phyloP scores from a whole-genome alignment of 805 yeast species.

The Kuraishia molischiana region DNA sequence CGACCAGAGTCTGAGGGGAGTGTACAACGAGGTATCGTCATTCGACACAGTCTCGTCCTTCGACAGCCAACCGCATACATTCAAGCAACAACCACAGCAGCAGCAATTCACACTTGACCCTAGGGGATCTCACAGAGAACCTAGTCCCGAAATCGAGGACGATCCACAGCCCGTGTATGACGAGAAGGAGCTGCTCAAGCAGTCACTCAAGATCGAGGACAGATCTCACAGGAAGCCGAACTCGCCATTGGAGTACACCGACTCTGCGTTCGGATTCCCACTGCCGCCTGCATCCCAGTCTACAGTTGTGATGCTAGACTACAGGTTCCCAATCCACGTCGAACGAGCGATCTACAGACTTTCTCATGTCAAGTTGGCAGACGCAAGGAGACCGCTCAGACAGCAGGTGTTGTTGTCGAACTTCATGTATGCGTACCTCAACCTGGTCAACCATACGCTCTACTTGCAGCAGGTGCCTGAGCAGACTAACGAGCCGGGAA shows the following conservation, averaged over 20 bases:
- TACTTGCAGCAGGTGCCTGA: constrained; percentile 51
- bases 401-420: constrained; percentile 92
- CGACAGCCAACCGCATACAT: too few species aligned
- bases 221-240: constrained; percentile 32
- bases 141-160: background rate
- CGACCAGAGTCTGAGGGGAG: too few species aligned
- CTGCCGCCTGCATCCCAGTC: constrained; percentile 72
- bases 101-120: background rate
- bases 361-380: constrained; percentile 88
- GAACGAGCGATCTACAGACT: constrained; percentile 92
- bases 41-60: too few species aligned
- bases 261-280: constrained; percentile 84
- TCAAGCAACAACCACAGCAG: too few species aligned
- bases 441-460: constrained; percentile 85
- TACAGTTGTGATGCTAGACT: constrained; percentile 71
- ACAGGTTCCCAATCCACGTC: constrained; percentile 87
- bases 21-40: too few species aligned
- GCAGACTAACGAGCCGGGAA: constrained; percentile 1
- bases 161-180: background rate
- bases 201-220: constrained; percentile 16
- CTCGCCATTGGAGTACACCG: constrained; percentile 52
- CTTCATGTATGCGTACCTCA: constrained; percentile 95
- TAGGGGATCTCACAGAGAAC: background rate
- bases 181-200: constrained; percentile 8
- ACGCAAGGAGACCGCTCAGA: constrained; percentile 80